Evolutionary conservation across 1,139 yeast species (phyloP).

Genomic region (Suhomyces bolitotheri): DNA sequence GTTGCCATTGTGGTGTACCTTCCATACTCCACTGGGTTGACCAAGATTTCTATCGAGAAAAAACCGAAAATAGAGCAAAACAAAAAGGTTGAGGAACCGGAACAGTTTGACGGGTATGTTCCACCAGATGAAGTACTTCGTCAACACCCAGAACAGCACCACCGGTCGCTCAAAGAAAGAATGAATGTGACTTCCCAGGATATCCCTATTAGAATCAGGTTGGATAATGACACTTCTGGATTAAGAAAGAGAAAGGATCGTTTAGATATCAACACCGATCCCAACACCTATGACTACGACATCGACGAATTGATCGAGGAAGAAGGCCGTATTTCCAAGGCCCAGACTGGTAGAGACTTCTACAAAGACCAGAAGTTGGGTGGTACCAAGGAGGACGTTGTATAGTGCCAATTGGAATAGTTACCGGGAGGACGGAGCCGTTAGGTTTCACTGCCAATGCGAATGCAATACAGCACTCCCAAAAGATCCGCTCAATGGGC

Average conservation of each 20-base stretch:
- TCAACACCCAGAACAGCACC: conserved; percentile 8
- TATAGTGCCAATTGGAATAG: too few relatives aligned
- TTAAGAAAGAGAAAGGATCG: conserved; percentile 17
- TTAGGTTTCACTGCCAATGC: too few relatives aligned
- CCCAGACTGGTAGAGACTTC: conserved; percentile 24
- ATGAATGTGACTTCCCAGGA: conserved; percentile 39
- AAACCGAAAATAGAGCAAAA: conserved; percentile 12
- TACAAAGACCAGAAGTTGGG: conserved; percentile 32
- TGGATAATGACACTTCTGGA: conserved; percentile 18
- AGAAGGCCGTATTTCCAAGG: conserved; percentile 20
- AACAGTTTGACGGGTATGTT: conserved; percentile 31
- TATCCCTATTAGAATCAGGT: conserved; percentile 35
- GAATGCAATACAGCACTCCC: too few relatives aligned
- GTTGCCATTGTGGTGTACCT: conserved; percentile 34
- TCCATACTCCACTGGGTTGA: conserved; percentile 43
- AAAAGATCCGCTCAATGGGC: too few relatives aligned
- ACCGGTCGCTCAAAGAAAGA: conserved; percentile 28
- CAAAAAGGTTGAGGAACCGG: conserved; percentile 5
- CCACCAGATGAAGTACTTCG: conserved; percentile 44
- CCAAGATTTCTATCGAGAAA: conserved; percentile 29
- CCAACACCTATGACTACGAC: conserved; percentile 49
- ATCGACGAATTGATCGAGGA: conserved; percentile 48
- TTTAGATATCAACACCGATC: conserved; percentile 26
- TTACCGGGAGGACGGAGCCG: too few relatives aligned
- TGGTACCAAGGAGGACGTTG: conserved; percentile 34